These are phyloP conservation scores for Sugiyamaella valdiviana DNA, from an alignment of 805 yeast species.

Conservation along the genomic window DNA sequence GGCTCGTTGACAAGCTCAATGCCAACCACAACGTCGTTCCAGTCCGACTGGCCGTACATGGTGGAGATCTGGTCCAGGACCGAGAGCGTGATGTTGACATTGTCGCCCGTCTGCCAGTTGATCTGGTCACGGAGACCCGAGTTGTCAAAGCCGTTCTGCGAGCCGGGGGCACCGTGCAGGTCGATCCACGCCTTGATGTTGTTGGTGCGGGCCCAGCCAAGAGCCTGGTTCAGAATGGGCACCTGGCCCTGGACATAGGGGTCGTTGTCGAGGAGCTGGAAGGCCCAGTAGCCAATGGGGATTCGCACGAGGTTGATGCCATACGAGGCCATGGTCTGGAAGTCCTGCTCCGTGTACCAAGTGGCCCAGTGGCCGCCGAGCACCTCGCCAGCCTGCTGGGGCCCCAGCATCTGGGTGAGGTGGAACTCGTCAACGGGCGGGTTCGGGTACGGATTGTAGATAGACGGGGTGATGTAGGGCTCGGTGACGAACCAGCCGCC, in stretches of 20 bases:
- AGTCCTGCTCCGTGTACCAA: conserved; percentile 71
- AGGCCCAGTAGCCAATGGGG: conserved; percentile 96
- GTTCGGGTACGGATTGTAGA: conserved; percentile 49
- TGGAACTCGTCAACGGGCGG: conserved; percentile 82
- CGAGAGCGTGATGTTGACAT: conserved; percentile 47
- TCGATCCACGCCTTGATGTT: conserved; percentile 81
- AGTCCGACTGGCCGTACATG: conserved; percentile 58
- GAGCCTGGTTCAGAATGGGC: conserved; percentile 64
- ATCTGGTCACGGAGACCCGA: conserved; percentile 71
- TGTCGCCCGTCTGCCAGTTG: conserved; percentile 46
- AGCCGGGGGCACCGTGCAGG: conserved; percentile 94
- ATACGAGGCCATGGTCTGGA: conserved; percentile 46
- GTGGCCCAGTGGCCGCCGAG: conserved; percentile 70
- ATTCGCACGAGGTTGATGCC: conserved; percentile 84
- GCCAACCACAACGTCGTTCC: conserved; percentile 69
- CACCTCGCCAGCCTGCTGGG: conserved; percentile 45
- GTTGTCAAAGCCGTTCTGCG: conserved; percentile 94
- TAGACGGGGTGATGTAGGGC: conserved; percentile 77
- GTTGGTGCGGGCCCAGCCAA: conserved; percentile 62
- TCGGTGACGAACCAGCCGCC: conserved; percentile 92
- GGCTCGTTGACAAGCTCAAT: conserved; percentile 89
- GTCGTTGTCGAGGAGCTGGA: conserved; percentile 51
- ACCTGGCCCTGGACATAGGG: conserved; percentile 86
- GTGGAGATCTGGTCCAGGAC: conserved; percentile 51
- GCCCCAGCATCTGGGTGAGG: conserved; percentile 54